Percentiles rank a stretch among this genome's conserved stretches.
phyloP scores from a whole-genome alignment of 2,329 filamentous ascomycete species.

The Tolypocladium amazonense region DNA sequence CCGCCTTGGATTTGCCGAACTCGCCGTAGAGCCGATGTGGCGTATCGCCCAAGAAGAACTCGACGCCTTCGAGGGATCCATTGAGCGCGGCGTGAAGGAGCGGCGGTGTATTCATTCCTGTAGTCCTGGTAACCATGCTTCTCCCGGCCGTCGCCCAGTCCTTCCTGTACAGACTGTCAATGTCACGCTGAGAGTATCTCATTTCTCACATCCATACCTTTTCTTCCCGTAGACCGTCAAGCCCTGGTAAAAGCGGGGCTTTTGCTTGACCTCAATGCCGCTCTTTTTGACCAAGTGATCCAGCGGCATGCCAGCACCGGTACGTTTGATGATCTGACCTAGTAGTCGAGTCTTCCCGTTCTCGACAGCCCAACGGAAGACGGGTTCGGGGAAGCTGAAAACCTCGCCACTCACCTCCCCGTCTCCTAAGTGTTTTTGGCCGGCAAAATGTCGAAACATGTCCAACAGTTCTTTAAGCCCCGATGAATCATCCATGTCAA shows the following conservation, averaged over 20 bases:
- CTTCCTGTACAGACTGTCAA: constrained; percentile 20
- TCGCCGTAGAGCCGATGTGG: constrained; percentile 58
- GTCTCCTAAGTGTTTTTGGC: constrained; percentile 21
- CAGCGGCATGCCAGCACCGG: constrained; percentile 60
- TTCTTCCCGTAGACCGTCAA: constrained; percentile 68
- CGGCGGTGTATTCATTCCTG: constrained; percentile 40
- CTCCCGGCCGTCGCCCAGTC: constrained; percentile 65
- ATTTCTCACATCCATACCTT: constrained; percentile 19
- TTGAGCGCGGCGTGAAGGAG: constrained; percentile 45
- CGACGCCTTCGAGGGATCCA: constrained; percentile 55
- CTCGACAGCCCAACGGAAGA: constrained; percentile 33
- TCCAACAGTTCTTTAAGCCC: constrained; percentile 49
- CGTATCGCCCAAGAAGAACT: constrained; percentile 68
- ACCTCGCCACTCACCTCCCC: constrained; percentile 21
- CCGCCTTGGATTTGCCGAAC: constrained; percentile 49
- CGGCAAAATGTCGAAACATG: constrained; percentile 33
- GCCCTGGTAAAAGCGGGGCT: constrained; percentile 66
- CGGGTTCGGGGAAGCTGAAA: constrained; percentile 26
- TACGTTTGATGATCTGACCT: constrained; percentile 51
- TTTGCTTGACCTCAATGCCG: constrained; percentile 51
- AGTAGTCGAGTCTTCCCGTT: constrained; percentile 46
- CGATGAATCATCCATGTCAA: constrained; percentile 40
- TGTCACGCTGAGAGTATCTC: not conserved
- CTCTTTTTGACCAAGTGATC: constrained; percentile 55
- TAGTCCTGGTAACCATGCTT: constrained; percentile 25